These are phyloP conservation scores for Kwoniella dejecticola DNA, from an alignment of 768 basidiomycete genomes.

Conservation along the genomic window DNA sequence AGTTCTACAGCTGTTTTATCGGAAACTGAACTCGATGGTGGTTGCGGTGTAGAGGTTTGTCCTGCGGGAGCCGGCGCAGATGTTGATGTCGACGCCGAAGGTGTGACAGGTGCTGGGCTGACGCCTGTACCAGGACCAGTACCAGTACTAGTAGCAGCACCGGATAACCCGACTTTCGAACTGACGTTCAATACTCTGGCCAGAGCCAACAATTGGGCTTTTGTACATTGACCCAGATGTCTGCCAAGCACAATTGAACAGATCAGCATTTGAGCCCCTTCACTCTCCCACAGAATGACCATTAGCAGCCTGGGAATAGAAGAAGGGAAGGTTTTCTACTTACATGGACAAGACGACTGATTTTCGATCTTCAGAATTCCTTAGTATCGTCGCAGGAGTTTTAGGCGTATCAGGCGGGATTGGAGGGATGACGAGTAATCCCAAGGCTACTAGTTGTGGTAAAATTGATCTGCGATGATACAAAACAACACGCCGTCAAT, in stretches of 20 bases:
- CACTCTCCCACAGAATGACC: too few species aligned
- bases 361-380: slow-evolving; percentile 26
- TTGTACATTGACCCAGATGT: slow-evolving; percentile 19
- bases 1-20: too few species aligned
- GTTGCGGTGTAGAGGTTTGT: too few species aligned
- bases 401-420: slow-evolving; percentile 11
- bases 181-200: slow-evolving; percentile 27
- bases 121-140: too few species aligned
- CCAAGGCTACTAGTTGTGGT: slow-evolving; percentile 21
- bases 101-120: neutral
- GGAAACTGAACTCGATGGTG: too few species aligned
- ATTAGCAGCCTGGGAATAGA: too few species aligned
- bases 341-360: slow-evolving; percentile 26
- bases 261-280: too few species aligned
- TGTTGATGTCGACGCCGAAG: neutral
- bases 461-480: slow-evolving; percentile 5
- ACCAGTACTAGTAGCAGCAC: too few species aligned
- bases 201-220: slow-evolving; percentile 20
- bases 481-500: too few species aligned
- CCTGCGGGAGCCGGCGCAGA: neutral
- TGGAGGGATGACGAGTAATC: slow-evolving; percentile 11
- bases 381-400: slow-evolving; percentile 19
- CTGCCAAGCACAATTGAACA: neutral
- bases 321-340: neutral
- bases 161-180: slow-evolving; percentile 7